Evolutionary conservation across 225 moss, liverwort and hornwort species (phyloP), one percentile per base, ranked within the genome.

Genomic region (Physcomitrellopsis africana): DNA sequence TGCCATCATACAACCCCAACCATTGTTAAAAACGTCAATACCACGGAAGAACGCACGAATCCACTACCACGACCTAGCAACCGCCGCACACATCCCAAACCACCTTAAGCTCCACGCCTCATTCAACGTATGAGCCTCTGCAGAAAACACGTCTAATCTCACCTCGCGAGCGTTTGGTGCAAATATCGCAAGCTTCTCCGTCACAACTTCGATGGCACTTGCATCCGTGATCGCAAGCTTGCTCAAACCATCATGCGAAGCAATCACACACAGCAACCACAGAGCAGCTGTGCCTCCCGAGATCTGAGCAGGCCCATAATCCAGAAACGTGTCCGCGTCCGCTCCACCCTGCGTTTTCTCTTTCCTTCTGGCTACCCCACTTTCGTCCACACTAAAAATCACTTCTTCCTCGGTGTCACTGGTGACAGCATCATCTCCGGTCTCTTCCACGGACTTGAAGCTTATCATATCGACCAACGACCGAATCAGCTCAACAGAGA

Each of bases 121-220:
- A 5, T 37, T 37, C 32, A 37, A 37, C 32, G 32, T 37, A 37
- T 37, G 32, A 2, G 32, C 32, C 32, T 37, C 32, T 37, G 32
- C 32, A 37, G 32, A 37, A 37, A 37, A 37, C 32, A 5, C 32
- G 32, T 37, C 4, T 19, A 42, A 45, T 44, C 85, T 84, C 76
- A 99, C 99, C 95, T 99, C 95, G 9, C 92, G 95, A 69, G 99
- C 99, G 69, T 99, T 99, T 19, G 99, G 99, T 41, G 95, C 95
- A 77, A 99, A 99, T 44, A 93, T 92, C 60, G 93, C 93, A 26
- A 99, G 84, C 74, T 99, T 99, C 64, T 99, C 99, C 24, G 99
- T 99, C 54, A 99, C 85, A 20, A 99, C 86, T 78, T 99, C 99
- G 64, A 99, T 93, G 19, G 95, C 99, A 65, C 95, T 91, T 42